Evolutionary conservation across 1,139 yeast species (phyloP), one percentile per base, ranked within the genome.

Genomic region (Yamadazyma atmosphaerica): DNA sequence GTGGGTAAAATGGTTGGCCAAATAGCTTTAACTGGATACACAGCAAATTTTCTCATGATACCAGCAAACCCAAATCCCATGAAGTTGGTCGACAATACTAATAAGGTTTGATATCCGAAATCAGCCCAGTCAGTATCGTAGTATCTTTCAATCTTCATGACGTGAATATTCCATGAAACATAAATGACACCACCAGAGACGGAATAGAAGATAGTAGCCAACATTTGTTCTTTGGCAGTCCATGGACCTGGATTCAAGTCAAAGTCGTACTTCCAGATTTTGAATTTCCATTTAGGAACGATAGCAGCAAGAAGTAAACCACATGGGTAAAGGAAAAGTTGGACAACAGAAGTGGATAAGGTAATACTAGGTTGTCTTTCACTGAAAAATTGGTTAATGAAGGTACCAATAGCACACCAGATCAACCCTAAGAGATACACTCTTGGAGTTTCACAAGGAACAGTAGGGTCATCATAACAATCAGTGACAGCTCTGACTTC

Each of bases 191-290:
- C 65, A 4, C 68, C 60, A 2, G 74, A 68, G 37, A 74, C 68
- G 51, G 66, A 65, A 43, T 65, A 70, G 30, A 70, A 68, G 33
- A 70, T 67, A 1, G 75, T 65, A 15, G 65, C 52, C 60, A 70
- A 38, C 79, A 79, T 77, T 59, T 82, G 87, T 54, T 83, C 90
- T 55, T 83, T 83, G 48, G 62, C 68, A 24, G 72, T 64, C 85
- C 86, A 83, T 4, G 65, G 65, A 1, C 75, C 74, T 3, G 72
- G 72, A 43, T 70, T 70, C 18, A 70, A 43, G 30, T 65, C 60
- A 16, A 63, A 36, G 3, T 41, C 33, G 15, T 43, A 39, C 0
- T 63, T 61, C 16, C 58, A 53, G 17, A 57, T 16, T 3, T 38
- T 44, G 66, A 47, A 33, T 56, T 58, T 12, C 74, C 75, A 46